Evolutionary conservation across 1,284 basidiomycete species (phyloP).

Genomic region (Malassezia cuniculi): DNA sequence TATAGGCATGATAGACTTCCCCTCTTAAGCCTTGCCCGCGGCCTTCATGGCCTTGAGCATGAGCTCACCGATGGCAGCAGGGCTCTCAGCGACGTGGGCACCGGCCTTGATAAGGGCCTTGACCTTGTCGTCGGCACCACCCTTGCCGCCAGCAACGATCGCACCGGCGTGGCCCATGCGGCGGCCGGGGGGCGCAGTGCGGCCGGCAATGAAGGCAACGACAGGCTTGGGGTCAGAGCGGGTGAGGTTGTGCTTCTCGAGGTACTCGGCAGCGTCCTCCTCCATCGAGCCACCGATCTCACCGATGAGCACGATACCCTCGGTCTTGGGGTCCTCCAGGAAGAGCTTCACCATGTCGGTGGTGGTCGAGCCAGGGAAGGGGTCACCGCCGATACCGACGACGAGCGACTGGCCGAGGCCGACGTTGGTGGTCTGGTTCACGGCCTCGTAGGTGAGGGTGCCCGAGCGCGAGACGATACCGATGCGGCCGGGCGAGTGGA

Average conservation of each 20-base stretch:
- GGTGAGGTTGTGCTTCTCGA: constrained; percentile 84
- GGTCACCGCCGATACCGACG: constrained; percentile 96
- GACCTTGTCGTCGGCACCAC: constrained; percentile 89
- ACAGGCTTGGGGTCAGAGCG: constrained; percentile 80
- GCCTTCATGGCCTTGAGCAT: constrained; percentile 41
- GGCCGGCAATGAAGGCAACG: constrained; percentile 90
- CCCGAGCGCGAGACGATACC: constrained; percentile 62
- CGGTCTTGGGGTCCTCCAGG: constrained; percentile 62
- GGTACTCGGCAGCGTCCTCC: constrained; percentile 93
- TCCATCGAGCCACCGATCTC: constrained; percentile 99
- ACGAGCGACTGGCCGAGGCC: constrained; percentile 94
- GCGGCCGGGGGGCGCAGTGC: constrained; percentile 87
- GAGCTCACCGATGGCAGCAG: constrained; percentile 50
- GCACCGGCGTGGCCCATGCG: constrained; percentile 77
- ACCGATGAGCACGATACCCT: constrained; percentile 91
- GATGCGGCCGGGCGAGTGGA: constrained; percentile 76
- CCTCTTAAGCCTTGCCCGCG: constrained; percentile 28
- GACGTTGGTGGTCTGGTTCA: constrained; percentile 75
- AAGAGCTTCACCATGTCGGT: constrained; percentile 92
- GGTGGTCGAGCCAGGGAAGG: constrained; percentile 93
- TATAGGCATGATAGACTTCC: neutral
- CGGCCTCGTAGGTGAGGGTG: constrained; percentile 43
- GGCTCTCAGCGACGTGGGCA: constrained; percentile 83
- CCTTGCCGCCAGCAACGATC: constrained; percentile 95
- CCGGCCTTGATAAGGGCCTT: constrained; percentile 85